Base-by-base conservation (phyloP, 495 filamentous ascomycete species). In the Thermothielavioides terrestris region DNA sequence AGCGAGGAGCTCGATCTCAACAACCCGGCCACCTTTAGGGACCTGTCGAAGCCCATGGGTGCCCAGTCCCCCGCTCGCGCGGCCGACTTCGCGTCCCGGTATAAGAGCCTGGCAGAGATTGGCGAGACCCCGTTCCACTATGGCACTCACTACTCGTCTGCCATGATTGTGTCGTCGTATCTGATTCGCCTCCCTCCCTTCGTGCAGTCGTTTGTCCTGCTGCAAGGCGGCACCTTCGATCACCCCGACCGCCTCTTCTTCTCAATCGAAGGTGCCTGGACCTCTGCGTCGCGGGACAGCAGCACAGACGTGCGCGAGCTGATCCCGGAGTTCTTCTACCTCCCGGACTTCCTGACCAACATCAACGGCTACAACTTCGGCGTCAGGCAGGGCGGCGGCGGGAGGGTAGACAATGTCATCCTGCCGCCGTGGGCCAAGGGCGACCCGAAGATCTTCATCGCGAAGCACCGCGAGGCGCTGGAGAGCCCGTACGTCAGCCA, bases 151-250 rank as follows among this genome's bases (percentile, higher is more conserved):
- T 98, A 97, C 65, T 97, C 94, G 18, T 96, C 92, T 5, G 94
- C 92, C 17, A 98, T 96, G 92, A 97, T 95, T 44, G 92, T 98
- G 21, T 84, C 88, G 25, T 95, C 90, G 0, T 98, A 95, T 59
- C 77, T 98, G 36, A 96, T 97, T 54, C 84, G 92, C 6, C 72
- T 98, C 11, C 91, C 95, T 53, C 92, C 92, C 0, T 98, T 97
- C 63, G 89, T 95, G 44, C 86, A 95, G 58, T 95, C 94, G 1
- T 97, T 90, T 61, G 77, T 97, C n/a, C 74, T 97, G n/a, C 76
- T 97, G 7, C 92, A 98, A 64, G 92, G 94, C 20, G 90, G 90
- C n/a, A 87, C 71, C 21, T 98, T 97, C 62, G 92, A 98, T 61
- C 92, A 98, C 64, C 85, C 92, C 6, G 94, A 97, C 58, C 79